These are phyloP conservation scores for Candida frijolesensis DNA, from an alignment of 1,139 yeast genomes.

Conservation along the genomic window DNA sequence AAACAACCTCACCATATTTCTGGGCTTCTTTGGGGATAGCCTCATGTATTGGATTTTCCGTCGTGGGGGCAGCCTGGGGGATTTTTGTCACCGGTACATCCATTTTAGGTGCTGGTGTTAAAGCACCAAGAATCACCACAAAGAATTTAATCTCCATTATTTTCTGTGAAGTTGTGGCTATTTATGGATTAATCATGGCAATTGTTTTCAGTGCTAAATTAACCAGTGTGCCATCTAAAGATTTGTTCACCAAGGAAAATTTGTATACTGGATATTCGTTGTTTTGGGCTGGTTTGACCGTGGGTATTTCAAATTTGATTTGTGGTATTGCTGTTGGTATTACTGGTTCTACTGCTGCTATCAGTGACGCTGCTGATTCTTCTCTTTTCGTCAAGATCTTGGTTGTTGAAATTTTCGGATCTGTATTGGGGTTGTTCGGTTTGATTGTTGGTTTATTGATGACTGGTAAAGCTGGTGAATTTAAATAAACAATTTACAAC, in stretches of 20 bases:
- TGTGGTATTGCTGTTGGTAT: slow-evolving; percentile 98
- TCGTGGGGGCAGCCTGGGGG: slow-evolving; percentile 99
- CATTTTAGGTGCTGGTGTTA: slow-evolving; percentile 96
- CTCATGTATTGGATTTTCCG: slow-evolving; percentile 91
- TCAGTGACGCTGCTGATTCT: slow-evolving; percentile 97
- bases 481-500: slow-evolving; percentile 23
- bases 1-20: slow-evolving; percentile 89
- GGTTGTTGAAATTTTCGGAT: slow-evolving; percentile 96
- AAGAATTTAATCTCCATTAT: slow-evolving; percentile 95
- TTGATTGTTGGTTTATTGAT: slow-evolving; percentile 93
- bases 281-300: slow-evolving; percentile 98
- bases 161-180: slow-evolving; percentile 99
- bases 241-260: slow-evolving; percentile 76
- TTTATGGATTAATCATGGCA: slow-evolving; percentile 96
- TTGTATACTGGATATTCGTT: slow-evolving; percentile 91
- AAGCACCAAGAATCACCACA: slow-evolving; percentile 95
- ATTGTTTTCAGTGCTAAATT: slow-evolving; percentile 94
- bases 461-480: slow-evolving; percentile 95
- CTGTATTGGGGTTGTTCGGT: slow-evolving; percentile 91
- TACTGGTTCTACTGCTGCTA: slow-evolving; percentile 97
- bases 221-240: slow-evolving; percentile 64
- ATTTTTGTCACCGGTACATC: slow-evolving; percentile 95
- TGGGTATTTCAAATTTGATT: slow-evolving; percentile 87
- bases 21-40: slow-evolving; percentile 96
- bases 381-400: slow-evolving; percentile 92